Evolutionary conservation across 2,329 filamentous ascomycete species (phyloP), one percentile per base, ranked within the genome.

Genomic region (Penicillium brasilianum): DNA sequence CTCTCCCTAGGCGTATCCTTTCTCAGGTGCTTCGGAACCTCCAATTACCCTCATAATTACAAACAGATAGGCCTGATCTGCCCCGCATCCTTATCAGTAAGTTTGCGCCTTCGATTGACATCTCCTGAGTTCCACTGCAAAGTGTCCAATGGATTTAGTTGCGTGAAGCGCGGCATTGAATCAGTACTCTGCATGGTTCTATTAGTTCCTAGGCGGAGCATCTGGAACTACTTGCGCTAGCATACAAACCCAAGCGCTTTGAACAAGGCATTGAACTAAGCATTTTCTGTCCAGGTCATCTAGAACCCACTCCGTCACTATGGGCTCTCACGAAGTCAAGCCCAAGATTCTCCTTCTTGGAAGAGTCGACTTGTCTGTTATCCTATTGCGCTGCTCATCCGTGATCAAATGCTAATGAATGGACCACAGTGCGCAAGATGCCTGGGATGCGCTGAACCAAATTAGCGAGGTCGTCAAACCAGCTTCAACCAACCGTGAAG

Each of bases 381-480:
- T 7, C 34, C 14, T 44, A 3, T 53, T 25, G 6, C 4, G 49
- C 13, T 36, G 25, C 4, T 7, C 13, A 22, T 44, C 25, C 52
- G 58, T 50, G 22, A 16, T 20, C 18, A 3, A 32, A 51, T 13
- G 44, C 56, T 67, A 48, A 59, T 30, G 30, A 16, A 18, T 14
- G 11, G 10, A 32, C 30, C 49, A 63, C 58, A 80, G 78, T 72
- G 91, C 90, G 43, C 82, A 88, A 61, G 79, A 85, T 43, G 80
- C 85, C 60, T 93, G 88, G 88, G 73, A 83, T n/a, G 75, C 82
- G 5, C 82, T 95, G 58, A 77, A 80, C 55, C 75, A 83, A 22
- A 76, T 90, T 20, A 89, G 88, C 44, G 86, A 91, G n/a, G 76
- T 93, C 46, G 69, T 93, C 43, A 77, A 78, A 14, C 87, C 90